Conservation (phyloP, 2,329 filamentous ascomycete species). For the Venturia pyrina region DNA sequence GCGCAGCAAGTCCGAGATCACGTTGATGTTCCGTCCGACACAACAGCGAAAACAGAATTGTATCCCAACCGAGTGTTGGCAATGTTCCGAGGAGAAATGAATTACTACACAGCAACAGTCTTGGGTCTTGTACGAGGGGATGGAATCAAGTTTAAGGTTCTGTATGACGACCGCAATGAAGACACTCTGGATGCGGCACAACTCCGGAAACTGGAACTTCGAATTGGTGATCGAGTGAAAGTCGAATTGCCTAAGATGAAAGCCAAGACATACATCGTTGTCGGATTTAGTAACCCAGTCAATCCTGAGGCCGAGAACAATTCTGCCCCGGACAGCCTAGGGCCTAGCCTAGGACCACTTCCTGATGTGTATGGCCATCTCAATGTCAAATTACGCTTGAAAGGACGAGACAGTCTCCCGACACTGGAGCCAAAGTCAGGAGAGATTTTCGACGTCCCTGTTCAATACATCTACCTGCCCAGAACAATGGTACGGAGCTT, state of each 20-base stretch:
- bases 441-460: conserved; percentile 28
- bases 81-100: conserved; percentile 42
- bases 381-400: conserved; percentile 30
- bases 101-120: conserved; percentile 53
- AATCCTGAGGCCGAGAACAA: conserved; percentile 6
- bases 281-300: conserved; percentile 31
- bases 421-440: conserved; percentile 4
- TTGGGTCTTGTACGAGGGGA: conserved; percentile 33
- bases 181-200: conserved; percentile 27
- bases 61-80: conserved; percentile 45
- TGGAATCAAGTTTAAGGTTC: conserved; percentile 32
- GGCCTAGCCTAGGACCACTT: conserved; percentile 25
- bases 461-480: conserved; percentile 35
- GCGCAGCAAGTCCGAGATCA: background rate
- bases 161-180: conserved; percentile 38
- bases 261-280: conserved; percentile 33
- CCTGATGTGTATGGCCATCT: conserved; percentile 33
- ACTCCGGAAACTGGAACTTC: conserved; percentile 34
- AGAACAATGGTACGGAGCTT: conserved; percentile 32
- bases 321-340: conserved; percentile 19
- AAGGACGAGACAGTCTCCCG: conserved; percentile 29
- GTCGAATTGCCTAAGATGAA: conserved; percentile 36
- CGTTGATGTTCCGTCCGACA: background rate
- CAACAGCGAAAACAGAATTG: background rate
- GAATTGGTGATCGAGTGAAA: conserved; percentile 35